Evolutionary conservation across 805 yeast species (phyloP), one percentile per base, ranked within the genome.

Genomic region (Teunomyces stri): DNA sequence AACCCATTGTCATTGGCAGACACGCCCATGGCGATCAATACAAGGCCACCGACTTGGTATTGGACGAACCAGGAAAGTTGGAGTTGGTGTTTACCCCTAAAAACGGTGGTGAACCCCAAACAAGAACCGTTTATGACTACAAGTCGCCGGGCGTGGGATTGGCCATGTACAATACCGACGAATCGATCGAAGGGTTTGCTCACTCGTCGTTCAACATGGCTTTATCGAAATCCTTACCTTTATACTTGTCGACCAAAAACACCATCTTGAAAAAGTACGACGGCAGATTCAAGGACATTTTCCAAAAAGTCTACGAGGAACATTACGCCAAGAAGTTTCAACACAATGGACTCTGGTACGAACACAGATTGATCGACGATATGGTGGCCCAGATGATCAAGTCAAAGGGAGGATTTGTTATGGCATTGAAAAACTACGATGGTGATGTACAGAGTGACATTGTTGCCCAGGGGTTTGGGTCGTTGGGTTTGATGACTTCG

Each of bases 311-410:
- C 58, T 92, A 85, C 69, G 95, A 80, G 45, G 56, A 70, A 41
- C 80, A 80, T 57, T 91, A 87, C 76, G 81, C 84, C 68, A 52
- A 68, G 22, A 70, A 81, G 61, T 91, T 91, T 69, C 96, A 89
- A 66, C 75, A 74, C 47, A 68, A 70, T 38, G 94, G 90, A n/a
- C 87, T 91, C 67, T 90, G 96, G 96, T 91, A 87, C 70, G 97
- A 92, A 74, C 98, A 92, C 74, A 83, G 98, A 60, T 77, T 92
- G 58, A 92, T 92, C 57, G 98, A 92, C 70, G 98, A 92, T 67
- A 92, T 92, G 98, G 98, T 92, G 43, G 98, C 98, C 18, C 97
- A 92, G 76, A 91, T 92, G 97, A 75, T 92, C 67, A 92, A 92
- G 76, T 89, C 97, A 40, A 83, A 81, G 64, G 98, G 98, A 61